Evolutionary conservation across 139 green algal species (phyloP), one percentile per base, ranked within the genome.

Genomic region (Picochlorum sp.): DNA sequence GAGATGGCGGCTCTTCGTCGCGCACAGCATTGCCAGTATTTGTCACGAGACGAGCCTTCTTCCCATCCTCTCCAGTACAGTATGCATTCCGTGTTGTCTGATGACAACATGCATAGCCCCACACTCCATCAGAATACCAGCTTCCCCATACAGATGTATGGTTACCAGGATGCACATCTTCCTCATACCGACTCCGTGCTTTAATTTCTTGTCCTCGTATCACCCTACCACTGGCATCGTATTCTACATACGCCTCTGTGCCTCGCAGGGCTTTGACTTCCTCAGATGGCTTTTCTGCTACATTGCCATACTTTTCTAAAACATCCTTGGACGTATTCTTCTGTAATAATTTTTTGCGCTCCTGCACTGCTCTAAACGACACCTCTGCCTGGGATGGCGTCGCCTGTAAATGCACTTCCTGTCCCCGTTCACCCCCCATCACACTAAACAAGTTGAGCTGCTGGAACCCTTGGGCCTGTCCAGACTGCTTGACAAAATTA

Each of bases 91-190:
- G 90, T 10, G 88, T 59, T 10, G 59, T 81, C 69, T 79, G 74
- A 62, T 88, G 82, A 77, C 94, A 99, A 83, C 94, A 99, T 2
- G 84, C 86, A 68, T 92, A 99, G 50, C 94, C 94, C 92, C 94
- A 99, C 31, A 62, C 51, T 15, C 90, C 90, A 18, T 92, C 83
- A 14, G 9, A 38, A 90, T 90, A 99, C 78, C 80, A 98, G 34
- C 79, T 92, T 20, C 93, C 93, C 91, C 91, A 98, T 54, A 98
- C 89, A 0, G 63, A 57, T 1, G 87, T 97, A 85, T 99, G 94
- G 75, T 99, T 99, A 66, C 90, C 85, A 37, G 84, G 56, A n/a
- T 81, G 67, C 57, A 96, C 86, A 64, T 99, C 94, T 77, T 99
- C 94, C 71, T 98, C 89, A 65, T 98, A 99, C 20, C 84, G 74